Base-by-base conservation (phyloP, 2,329 filamentous ascomycete species). In the Colletotrichum spinosum region DNA sequence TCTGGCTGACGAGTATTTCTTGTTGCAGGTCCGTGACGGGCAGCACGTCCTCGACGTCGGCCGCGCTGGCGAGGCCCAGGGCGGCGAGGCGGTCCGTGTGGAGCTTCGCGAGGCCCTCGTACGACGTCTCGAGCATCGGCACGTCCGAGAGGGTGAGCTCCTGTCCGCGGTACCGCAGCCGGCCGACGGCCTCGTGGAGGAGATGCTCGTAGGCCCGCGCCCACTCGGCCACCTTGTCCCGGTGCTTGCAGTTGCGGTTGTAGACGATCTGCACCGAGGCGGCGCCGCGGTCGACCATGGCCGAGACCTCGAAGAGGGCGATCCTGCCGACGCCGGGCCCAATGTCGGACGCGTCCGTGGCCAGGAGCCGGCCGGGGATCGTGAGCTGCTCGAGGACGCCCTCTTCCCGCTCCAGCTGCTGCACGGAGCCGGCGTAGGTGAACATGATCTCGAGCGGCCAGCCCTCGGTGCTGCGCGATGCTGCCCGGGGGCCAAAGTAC, bases 361-460 rank as follows among this genome's bases (percentile, higher is more conserved):
- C 74, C 2, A 79, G 69, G 0, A 76, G 75, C 37, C 76, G 76
- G 0, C 79, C 80, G 0, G 82, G 80, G 0, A 81, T 72, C 3
- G 77, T 67, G 0, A 84, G 70, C 38, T 84, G 81, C 63, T 84
- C 78, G 8, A 89, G 78, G 1, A 89, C 74, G 1, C 82, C 79
- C 48, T 83, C 81, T 9, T 79, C 75, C 2, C 78, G 77, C 55
- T 84, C 81, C 0, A 85, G 71, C n/a, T 83, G 79, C 53, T 84
- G 80, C 13, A 82, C 74, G 0, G 80, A 80, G 4, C 86, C 85
- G 2, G 82, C 77, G 68, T 85, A 87, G 60, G 81, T 88, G 72
- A 90, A 88, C 39, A 88, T 79, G 42, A 90, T 77, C 71, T 90
- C 87, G 52, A 88, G 80, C 0, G 85, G 85, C 65, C 79, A 80